These are phyloP conservation scores for Debaryomyces prosopidis DNA, from an alignment of 805 yeast species.

Conservation along the genomic window DNA sequence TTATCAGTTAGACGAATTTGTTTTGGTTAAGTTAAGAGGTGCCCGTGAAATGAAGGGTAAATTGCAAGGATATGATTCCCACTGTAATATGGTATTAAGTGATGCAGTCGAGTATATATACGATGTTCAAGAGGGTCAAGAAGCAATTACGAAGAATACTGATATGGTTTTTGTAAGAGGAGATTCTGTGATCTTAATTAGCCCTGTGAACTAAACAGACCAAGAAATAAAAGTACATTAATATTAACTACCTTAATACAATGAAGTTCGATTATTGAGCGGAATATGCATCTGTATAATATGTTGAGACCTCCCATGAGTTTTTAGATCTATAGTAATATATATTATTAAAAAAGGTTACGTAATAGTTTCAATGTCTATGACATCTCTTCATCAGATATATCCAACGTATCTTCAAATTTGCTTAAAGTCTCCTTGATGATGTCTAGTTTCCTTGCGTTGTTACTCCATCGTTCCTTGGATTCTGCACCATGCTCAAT, in stretches of 20 bases:
- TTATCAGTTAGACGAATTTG: slow-evolving; percentile 80
- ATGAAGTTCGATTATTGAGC: neutral
- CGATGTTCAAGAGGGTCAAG: slow-evolving; percentile 42
- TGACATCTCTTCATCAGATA: slow-evolving; percentile 12
- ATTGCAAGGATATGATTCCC: slow-evolving; percentile 93
- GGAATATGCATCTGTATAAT: slow-evolving; percentile 1
- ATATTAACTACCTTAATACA: neutral
- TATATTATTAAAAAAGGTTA: neutral
- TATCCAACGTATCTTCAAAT: slow-evolving; percentile 4
- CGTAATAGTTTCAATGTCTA: slow-evolving; percentile 1
- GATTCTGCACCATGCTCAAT: slow-evolving; percentile 31
- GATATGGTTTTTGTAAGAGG: slow-evolving; percentile 97
- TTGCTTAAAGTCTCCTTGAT: slow-evolving; percentile 21
- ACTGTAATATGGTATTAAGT: slow-evolving; percentile 92
- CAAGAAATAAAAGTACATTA: slow-evolving; percentile 5
- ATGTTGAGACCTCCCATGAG: neutral
- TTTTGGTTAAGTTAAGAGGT: slow-evolving; percentile 88
- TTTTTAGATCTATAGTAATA: slow-evolving; percentile 2
- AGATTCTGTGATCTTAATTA: slow-evolving; percentile 89
- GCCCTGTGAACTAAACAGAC: slow-evolving; percentile 35
- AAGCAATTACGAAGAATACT: slow-evolving; percentile 53
- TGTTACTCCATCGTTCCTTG: slow-evolving; percentile 34
- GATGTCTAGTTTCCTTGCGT: slow-evolving; percentile 32
- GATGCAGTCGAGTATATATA: slow-evolving; percentile 87
- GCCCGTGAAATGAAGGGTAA: slow-evolving; percentile 90